Evolutionary conservation across 2,329 filamentous ascomycete species (phyloP), one percentile per base, ranked within the genome.

Genomic region (Diaporthe sp.): DNA sequence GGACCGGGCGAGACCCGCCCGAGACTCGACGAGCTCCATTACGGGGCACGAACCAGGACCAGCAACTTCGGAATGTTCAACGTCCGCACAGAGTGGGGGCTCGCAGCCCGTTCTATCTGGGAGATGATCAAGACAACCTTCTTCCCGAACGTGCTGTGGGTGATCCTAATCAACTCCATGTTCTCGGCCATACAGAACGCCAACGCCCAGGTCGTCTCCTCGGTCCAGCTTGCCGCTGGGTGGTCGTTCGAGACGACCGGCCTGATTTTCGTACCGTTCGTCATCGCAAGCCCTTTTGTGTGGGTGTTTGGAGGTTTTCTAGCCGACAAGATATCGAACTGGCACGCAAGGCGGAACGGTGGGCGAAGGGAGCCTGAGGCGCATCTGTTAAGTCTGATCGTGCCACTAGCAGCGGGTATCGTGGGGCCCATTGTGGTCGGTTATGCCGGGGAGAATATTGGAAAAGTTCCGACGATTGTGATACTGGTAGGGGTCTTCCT

Each of bases 291-390:
- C 31, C 78, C 78, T 2, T 76, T 79, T 4, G 76, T 78, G 19
- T 78, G 77, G 25, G 73, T 83, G 17, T 79, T 82, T 3, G 83
- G 83, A 3, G 84, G 84, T 3, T 82, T 78, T 42, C 71, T 83
- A 9, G 81, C 84, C 31, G 84, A 85, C 77, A 81, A 72, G 61
- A 34, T 80, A 58, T 78, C 78, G 44, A 78, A 80, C 67, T 73
- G 62, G 62, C 75, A 80, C 61, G 77, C 80, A 15, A 68, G 73
- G 31, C 74, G 75, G 25, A 74, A 77, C 39, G 77, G 77, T 67
- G 80, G 80, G 15, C 73, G 76, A 9, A 77, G 80, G 25, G 80
- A 81, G 79, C 78, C 80, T 70, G 80, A 81, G 77, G 79, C 79
- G 59, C 77, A 79, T 34, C 78, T 81, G 55, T 55, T 78, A 25